Evolutionary conservation across 805 yeast species (phyloP).

Genomic region (Candida schatavii): DNA sequence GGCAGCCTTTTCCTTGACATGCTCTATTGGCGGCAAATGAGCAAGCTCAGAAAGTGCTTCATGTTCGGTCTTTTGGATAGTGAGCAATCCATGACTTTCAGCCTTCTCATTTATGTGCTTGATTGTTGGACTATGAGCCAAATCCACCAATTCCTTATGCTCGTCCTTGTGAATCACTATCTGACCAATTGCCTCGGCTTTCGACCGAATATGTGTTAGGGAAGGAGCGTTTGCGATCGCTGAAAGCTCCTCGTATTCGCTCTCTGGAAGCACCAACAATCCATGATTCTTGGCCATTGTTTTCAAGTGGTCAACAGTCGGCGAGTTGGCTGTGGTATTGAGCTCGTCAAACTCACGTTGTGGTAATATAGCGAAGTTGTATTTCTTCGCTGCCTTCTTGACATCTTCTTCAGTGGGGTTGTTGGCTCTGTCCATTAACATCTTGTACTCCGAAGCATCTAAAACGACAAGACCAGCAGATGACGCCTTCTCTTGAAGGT

Average conservation of each 20-base stretch:
- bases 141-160: slow-evolving; percentile 7
- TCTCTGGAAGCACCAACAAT: slow-evolving; percentile 13
- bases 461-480: slow-evolving; percentile 24
- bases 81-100: slow-evolving; percentile 6
- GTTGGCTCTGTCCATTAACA: slow-evolving; percentile 21
- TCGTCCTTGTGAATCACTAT: slow-evolving; percentile 12
- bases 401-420: slow-evolving; percentile 24
- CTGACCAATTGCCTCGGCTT: slow-evolving; percentile 13
- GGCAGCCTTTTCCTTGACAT: slow-evolving; percentile 21
- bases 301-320: slow-evolving; percentile 18
- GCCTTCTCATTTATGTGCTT: slow-evolving; percentile 16
- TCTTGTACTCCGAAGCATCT: slow-evolving; percentile 25
- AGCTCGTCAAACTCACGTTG: slow-evolving; percentile 12
- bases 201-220: slow-evolving; percentile 15
- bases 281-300: slow-evolving; percentile 16
- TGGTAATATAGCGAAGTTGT: slow-evolving; percentile 11
- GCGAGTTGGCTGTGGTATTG: slow-evolving; percentile 13
- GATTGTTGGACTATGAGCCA: slow-evolving; percentile 14
- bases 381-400: slow-evolving; percentile 16
- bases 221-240: slow-evolving; percentile 13
- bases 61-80: slow-evolving; percentile 11
- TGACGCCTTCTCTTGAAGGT: slow-evolving; percentile 19
- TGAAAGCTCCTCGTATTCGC: slow-evolving; percentile 8
- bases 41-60: slow-evolving; percentile 4
- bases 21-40: slow-evolving; percentile 18